phyloP scores from a whole-genome alignment of 2,329 filamentous ascomycete genomes.

The Fusarium pseudonygamai region DNA sequence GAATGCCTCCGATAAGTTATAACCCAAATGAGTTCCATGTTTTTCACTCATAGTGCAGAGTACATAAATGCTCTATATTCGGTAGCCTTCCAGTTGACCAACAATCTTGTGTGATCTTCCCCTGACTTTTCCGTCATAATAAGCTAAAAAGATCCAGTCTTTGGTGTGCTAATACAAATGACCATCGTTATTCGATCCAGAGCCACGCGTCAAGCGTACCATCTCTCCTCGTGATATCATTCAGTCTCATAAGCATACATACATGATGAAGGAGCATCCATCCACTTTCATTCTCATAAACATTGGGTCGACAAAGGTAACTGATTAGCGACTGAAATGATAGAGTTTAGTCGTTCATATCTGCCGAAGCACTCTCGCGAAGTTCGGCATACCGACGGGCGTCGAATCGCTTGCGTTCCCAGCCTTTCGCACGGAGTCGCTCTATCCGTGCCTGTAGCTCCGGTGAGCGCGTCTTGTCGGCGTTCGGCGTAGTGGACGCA shows the following conservation, averaged over 20 bases:
- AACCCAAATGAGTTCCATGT: not conserved
- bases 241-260: constrained; percentile 25
- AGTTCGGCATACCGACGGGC: constrained; percentile 62
- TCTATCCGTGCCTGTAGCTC: constrained; percentile 64
- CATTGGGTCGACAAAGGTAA: not conserved
- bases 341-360: constrained; percentile 49
- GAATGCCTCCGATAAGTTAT: not conserved
- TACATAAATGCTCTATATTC: constrained; percentile 16
- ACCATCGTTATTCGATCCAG: not conserved
- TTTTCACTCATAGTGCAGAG: not conserved
- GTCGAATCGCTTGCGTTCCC: constrained; percentile 66
- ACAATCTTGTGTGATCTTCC: not conserved
- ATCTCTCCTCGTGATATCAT: constrained; percentile 27
- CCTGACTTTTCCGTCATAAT: not conserved
- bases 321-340: not conserved
- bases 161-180: constrained; percentile 1
- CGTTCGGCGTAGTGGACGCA: constrained; percentile 21
- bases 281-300: not conserved
- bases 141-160: constrained; percentile 31
- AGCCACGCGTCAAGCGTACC: constrained; percentile 4
- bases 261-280: constrained; percentile 8
- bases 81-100: constrained; percentile 13
- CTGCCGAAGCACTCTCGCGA: constrained; percentile 60
- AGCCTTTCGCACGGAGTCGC: constrained; percentile 62
- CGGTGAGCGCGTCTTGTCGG: constrained; percentile 50